Base-by-base conservation (phyloP, 371 early-diverging fungal genomes). In the Mortierella sp. region DNA sequence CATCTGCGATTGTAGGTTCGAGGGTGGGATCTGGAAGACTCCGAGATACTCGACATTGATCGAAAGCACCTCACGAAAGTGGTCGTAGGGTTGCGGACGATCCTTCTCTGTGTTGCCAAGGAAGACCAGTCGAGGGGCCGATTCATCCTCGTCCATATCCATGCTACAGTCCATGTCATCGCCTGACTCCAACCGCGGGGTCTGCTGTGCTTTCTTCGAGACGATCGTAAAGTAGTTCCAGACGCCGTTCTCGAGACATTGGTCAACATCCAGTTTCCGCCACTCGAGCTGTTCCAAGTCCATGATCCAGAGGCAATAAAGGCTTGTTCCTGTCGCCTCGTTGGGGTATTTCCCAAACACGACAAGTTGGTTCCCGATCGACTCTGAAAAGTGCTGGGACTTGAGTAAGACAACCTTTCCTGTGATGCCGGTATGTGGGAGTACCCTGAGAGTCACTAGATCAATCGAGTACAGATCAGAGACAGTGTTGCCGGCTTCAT, bases 341-440 rank as follows among this genome's bases (percentile, higher is more conserved):
- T 85, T 87, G 7, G 86, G 80, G 29, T 89, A 88, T 14, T 89
- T 85, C 14, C 92, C 91, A 87, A 91, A 91, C 2, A 92, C 90
- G 0, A 93, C 88, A 0, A 93, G 77, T 9, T 89, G 80, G 70
- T 91, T 91, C 53, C 92, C 92, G 7, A 93, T 84, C 0, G 89
- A 84, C 76, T 93, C 92, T 64, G 89, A 90, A 73, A 92, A 92
- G 76, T 92, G 93, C 50, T 92, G 92, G 16, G 92, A 91, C 71
- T 91, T 90, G 34, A 91, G 77, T 22, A 92, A 75, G 8, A 91
- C 92, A 68, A 92, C 88, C 52, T 90, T 87, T 11, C 85, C 85
- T 29, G 87, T 85, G 31, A 86, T 85, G 24, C 83, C 85, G 3
- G 71, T 43, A 64, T 86, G 85, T 2, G 80, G 85, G 14, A 77